Evolutionary conservation across 2,329 filamentous ascomycete species (phyloP).

Genomic region (Akanthomyces uredinophilus): DNA sequence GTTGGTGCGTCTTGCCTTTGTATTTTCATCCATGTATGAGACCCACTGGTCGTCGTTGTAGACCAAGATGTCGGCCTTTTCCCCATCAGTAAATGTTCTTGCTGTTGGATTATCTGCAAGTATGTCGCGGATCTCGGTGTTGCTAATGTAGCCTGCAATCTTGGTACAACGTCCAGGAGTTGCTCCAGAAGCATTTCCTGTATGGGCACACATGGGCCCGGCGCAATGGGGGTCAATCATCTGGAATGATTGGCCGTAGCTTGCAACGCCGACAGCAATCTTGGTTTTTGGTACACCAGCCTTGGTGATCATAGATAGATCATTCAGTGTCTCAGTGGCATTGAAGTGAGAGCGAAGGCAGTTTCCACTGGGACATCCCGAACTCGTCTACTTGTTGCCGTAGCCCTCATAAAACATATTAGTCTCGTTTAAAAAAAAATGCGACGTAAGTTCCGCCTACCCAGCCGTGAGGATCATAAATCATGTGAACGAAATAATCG

Average conservation of each 20-base stretch:
- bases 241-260: slow-evolving; percentile 26
- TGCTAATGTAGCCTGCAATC: slow-evolving; percentile 29
- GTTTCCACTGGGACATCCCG: neutral
- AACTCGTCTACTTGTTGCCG: neutral
- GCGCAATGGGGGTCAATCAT: slow-evolving; percentile 27
- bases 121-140: slow-evolving; percentile 29
- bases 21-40: slow-evolving; percentile 18
- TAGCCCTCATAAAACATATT: slow-evolving; percentile 15
- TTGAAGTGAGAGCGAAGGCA: neutral
- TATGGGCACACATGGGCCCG: slow-evolving; percentile 23
- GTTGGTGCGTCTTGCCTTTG: slow-evolving; percentile 14
- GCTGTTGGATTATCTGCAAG: slow-evolving; percentile 15
- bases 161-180: slow-evolving; percentile 26
- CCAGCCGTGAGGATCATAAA: slow-evolving; percentile 23
- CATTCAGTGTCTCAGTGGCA: neutral
- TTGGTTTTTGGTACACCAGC: neutral
- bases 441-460: too few relatives aligned
- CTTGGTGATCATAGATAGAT: neutral
- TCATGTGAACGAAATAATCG: slow-evolving; percentile 26
- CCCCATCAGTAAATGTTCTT: slow-evolving; percentile 10
- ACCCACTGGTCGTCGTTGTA: slow-evolving; percentile 20
- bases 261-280: neutral
- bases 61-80: slow-evolving; percentile 15
- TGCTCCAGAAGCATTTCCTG: slow-evolving; percentile 23
- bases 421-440: neutral